A percentile compares a stretch with the other conserved stretches of the same genome.
Conservation (phyloP, 345 rosid species). For the Eutrema yunnanense region DNA sequence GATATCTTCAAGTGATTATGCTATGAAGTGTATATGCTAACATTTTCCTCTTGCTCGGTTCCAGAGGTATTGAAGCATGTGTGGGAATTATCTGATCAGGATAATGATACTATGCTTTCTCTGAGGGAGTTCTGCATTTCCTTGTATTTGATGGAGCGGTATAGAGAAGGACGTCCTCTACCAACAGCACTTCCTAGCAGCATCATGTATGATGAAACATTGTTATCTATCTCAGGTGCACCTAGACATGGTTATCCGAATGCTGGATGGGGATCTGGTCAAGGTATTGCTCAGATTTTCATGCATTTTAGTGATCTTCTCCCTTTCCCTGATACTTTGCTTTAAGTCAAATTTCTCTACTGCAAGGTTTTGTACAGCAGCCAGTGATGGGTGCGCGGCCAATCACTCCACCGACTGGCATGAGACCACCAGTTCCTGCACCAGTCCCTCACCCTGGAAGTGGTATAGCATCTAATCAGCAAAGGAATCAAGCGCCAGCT, state of each 20-base stretch:
- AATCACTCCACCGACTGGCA: conserved; percentile 45
- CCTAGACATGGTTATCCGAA: conserved; percentile 57
- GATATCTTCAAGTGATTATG: conserved; percentile 1
- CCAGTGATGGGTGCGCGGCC: conserved; percentile 52
- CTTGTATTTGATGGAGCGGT: conserved; percentile 93
- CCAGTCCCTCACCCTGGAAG: conserved; percentile 41
- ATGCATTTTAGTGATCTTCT: conserved; percentile 10
- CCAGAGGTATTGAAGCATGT: conserved; percentile 94
- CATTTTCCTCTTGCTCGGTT: conserved; percentile 22
- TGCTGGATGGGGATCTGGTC: conserved; percentile 68
- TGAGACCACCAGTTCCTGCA: conserved; percentile 61
- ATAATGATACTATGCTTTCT: conserved; percentile 96
- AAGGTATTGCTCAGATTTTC: conserved; percentile 46
- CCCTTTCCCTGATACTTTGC: conserved; percentile 15
- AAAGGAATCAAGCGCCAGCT: conserved; percentile 38
- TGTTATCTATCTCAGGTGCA: conserved; percentile 79
- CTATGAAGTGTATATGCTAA: conserved; percentile 7
- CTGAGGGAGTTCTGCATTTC: conserved; percentile 96
- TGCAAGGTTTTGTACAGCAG: conserved; percentile 68
- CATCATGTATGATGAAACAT: conserved; percentile 77
- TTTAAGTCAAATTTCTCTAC: background rate
- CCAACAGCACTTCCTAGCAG: conserved; percentile 76
- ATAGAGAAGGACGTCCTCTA: conserved; percentile 89
- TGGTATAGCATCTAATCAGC: conserved; percentile 44
- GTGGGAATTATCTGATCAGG: conserved; percentile 99